Conservation (phyloP, 371 early-diverging fungal genomes). For the Mortierella sp. region DNA sequence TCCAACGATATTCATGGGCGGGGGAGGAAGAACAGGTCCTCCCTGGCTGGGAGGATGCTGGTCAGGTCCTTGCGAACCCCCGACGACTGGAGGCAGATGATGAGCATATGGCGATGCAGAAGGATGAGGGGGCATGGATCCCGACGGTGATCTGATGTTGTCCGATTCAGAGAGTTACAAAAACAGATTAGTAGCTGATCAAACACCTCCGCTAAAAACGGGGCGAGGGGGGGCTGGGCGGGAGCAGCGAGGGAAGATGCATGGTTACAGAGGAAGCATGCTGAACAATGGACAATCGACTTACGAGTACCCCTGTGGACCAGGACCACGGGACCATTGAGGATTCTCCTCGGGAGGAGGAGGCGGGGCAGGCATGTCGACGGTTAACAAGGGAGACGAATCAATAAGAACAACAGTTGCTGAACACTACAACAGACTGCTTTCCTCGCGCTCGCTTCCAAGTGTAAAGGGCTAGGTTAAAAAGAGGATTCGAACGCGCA, state of each 20-base stretch:
- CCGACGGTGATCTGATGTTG: slow-evolving; percentile 48
- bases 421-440: neutral
- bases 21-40: slow-evolving; percentile 49
- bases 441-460: neutral
- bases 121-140: slow-evolving; percentile 53
- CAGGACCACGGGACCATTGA: slow-evolving; percentile 51
- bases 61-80: slow-evolving; percentile 52
- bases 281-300: slow-evolving; percentile 9
- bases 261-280: neutral
- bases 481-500: slow-evolving; percentile 11
- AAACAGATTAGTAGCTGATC: neutral
- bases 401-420: slow-evolving; percentile 1
- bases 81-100: slow-evolving; percentile 53
- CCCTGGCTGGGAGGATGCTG: slow-evolving; percentile 43
- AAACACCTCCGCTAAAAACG: too few relatives aligned
- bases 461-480: too few relatives aligned
- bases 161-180: neutral
- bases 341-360: slow-evolving; percentile 53
- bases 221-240: neutral
- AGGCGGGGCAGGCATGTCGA: slow-evolving; percentile 51
- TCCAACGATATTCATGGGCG: slow-evolving; percentile 41
- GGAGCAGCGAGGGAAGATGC: too few relatives aligned
- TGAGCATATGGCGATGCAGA: slow-evolving; percentile 48
- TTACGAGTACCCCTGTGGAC: slow-evolving; percentile 55
- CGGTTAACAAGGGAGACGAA: slow-evolving; percentile 7